These are phyloP conservation scores for Pharus latifolius DNA, from an alignment of 176 grass and related monocot species.

Conservation along the genomic window DNA sequence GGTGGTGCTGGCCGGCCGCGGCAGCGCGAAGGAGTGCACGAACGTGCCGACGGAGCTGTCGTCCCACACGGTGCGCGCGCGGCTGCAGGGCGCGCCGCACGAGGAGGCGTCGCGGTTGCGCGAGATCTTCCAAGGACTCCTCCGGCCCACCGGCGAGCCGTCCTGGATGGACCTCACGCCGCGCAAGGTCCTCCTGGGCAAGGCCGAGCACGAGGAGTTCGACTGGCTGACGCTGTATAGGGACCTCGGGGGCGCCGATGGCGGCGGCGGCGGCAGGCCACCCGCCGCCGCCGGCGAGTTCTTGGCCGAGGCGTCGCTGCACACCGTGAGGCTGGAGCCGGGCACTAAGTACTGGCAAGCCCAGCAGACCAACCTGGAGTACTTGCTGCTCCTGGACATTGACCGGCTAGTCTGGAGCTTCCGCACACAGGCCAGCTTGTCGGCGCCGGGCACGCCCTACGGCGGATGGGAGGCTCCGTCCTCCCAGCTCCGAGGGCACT, in stretches of 20 bases:
- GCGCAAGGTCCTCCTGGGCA: conserved; percentile 11
- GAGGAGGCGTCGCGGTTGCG: neutral
- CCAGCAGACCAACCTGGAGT: conserved; percentile 84
- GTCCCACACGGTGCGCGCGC: conserved; percentile 46
- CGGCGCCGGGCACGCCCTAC: conserved; percentile 38
- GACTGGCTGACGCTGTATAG: conserved; percentile 75
- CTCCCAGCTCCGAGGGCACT: conserved; percentile 64
- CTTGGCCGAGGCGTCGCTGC: conserved; percentile 52
- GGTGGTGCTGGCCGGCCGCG: neutral
- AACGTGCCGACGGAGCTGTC: conserved; percentile 34
- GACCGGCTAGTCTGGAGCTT: conserved; percentile 73
- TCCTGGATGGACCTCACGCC: conserved; percentile 64
- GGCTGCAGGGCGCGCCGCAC: neutral
- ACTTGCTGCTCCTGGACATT: conserved; percentile 63
- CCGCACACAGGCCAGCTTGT: conserved; percentile 43
- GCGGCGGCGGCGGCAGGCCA: neutral
- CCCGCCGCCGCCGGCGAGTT: conserved; percentile 15
- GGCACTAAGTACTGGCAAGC: conserved; percentile 46
- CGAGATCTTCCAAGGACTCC: neutral
- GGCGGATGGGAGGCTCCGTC: conserved; percentile 65
- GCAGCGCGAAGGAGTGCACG: conserved; percentile 37
- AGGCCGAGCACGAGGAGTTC: conserved; percentile 28
- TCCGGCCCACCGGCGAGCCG: conserved; percentile 55
- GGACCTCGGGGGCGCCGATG: conserved; percentile 15
- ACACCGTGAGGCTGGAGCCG: conserved; percentile 51